phyloP scores from a whole-genome alignment of 1,139 yeast species.

The Magnusiomyces sp. region DNA sequence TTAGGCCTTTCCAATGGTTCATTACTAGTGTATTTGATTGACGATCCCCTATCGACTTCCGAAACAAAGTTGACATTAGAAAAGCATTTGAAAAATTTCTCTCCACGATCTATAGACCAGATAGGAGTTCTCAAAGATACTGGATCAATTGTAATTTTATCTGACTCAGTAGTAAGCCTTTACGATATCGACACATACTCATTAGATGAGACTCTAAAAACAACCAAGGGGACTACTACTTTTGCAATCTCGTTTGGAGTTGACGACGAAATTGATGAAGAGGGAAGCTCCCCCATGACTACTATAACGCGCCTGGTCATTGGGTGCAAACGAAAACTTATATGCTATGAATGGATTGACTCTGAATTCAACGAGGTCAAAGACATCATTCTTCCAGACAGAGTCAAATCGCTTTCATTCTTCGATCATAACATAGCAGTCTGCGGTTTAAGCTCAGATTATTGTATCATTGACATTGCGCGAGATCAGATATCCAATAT shows the following conservation, averaged over 20 bases:
- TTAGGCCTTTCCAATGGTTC: slow-evolving; percentile 24
- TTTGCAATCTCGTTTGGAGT: slow-evolving; percentile 27
- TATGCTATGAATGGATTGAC: slow-evolving; percentile 34
- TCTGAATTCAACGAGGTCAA: slow-evolving; percentile 26
- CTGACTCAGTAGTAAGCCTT: slow-evolving; percentile 30
- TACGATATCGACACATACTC: slow-evolving; percentile 29
- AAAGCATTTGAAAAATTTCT: slow-evolving; percentile 16
- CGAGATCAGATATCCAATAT: slow-evolving; percentile 1
- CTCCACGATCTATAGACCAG: slow-evolving; percentile 25
- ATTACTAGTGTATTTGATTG: slow-evolving; percentile 20
- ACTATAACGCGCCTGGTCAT: slow-evolving; percentile 31
- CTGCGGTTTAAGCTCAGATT: slow-evolving; percentile 30
- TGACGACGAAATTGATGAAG: not conserved
- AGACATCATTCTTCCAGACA: slow-evolving; percentile 33
- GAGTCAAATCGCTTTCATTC: slow-evolving; percentile 31
- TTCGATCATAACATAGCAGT: slow-evolving; percentile 30
- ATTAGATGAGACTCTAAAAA: slow-evolving; percentile 28
- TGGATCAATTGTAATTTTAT: slow-evolving; percentile 30
- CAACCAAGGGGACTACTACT: slow-evolving; percentile 32
- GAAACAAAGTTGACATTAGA: slow-evolving; percentile 15
- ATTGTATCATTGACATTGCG: slow-evolving; percentile 21
- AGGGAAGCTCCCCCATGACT: slow-evolving; percentile 3
- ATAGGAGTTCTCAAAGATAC: slow-evolving; percentile 31
- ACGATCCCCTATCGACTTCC: slow-evolving; percentile 18
- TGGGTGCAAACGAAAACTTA: slow-evolving; percentile 30